phyloP scores from a whole-genome alignment of 495 filamentous ascomycete species.

The Baudoinia panamericana region DNA sequence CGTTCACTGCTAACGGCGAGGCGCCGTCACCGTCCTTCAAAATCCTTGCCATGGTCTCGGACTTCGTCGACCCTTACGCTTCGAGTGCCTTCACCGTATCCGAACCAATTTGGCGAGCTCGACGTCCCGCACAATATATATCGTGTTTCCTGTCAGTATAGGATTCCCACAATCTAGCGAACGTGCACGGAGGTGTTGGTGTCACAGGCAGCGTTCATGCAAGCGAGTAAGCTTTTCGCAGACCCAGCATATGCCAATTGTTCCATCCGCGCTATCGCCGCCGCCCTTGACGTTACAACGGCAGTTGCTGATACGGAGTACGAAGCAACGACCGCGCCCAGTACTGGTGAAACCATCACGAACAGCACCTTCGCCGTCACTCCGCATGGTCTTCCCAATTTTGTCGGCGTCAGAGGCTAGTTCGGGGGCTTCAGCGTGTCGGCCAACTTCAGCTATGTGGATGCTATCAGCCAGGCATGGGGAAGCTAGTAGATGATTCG shows the following conservation, averaged over 20 bases:
- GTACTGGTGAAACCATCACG: conserved; percentile 18
- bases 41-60: conserved; percentile 21
- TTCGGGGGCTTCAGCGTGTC: conserved; percentile 24
- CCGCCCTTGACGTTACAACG: conserved; percentile 19
- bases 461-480: conserved; percentile 23
- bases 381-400: conserved; percentile 22
- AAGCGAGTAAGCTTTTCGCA: conserved; percentile 18
- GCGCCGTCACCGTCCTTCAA: conserved; percentile 13
- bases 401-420: conserved; percentile 22
- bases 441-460: conserved; percentile 20
- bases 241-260: conserved; percentile 16
- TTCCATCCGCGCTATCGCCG: conserved; percentile 17
- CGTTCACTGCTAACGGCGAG: conserved; percentile 16
- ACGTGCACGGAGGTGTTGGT: too few relatives aligned
- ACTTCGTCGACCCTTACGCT: conserved; percentile 21
- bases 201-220: too few relatives aligned
- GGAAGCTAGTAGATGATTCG: conserved; percentile 28
- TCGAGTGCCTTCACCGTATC: conserved; percentile 23
- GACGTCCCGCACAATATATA: conserved; percentile 16
- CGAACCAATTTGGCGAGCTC: background rate
- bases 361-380: conserved; percentile 21
- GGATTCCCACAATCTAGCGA: conserved; percentile 23
- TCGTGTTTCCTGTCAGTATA: conserved; percentile 25
- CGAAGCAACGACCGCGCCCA: conserved; percentile 12
- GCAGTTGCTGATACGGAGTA: conserved; percentile 19